Base-by-base conservation (phyloP, 805 yeast species). In the Saccharomycopsis vini region DNA sequence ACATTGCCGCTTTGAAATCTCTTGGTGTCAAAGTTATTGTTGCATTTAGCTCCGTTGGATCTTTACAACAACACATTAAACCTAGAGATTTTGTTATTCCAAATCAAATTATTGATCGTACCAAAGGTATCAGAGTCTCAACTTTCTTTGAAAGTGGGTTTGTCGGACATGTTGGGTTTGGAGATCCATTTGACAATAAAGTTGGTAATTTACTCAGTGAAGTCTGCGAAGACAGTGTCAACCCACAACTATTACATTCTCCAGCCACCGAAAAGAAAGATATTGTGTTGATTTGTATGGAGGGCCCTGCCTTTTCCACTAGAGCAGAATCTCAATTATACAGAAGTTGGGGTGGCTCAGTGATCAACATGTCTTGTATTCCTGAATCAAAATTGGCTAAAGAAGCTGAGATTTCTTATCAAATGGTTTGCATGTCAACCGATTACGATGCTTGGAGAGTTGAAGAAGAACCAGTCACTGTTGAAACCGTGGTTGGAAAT, bases 391-490 rank as follows among this genome's bases (percentile, higher is more conserved):
- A 92, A 62, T 73, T 92, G 51, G 98, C 99, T 3, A 77, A 94
- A 58, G 99, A 92, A 66, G 96, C 97, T 36, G 99, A 92, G 64
- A 81, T 92, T 52, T 73, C 95, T 23, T 92, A 92, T 66, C 97
- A 90, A 64, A 92, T 92, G 97, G 75, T 92, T 52, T 92, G 99
- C 66, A 92, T 92, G 99, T 81, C 95, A 1, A 92, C 99, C 3
- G 99, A 92, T 63, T 92, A 92, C 64, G 99, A 92, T 60, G 95
- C 98, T 20, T 92, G 99, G 99, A 84, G 88, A 59, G 95, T 82
- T 56, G 77, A 75, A 43, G 97, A 81, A 59, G 97, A 90, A 58
- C 90, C 97, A 2, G 99, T 92, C 39, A 89, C 97, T 6, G 97
- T 92, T n/a, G 97, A 89, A 66, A 83, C 95, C 3, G 96, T 92